These are phyloP conservation scores for Termitomyces bulborhizus DNA, from an alignment of 768 basidiomycete species.

Conservation along the genomic window DNA sequence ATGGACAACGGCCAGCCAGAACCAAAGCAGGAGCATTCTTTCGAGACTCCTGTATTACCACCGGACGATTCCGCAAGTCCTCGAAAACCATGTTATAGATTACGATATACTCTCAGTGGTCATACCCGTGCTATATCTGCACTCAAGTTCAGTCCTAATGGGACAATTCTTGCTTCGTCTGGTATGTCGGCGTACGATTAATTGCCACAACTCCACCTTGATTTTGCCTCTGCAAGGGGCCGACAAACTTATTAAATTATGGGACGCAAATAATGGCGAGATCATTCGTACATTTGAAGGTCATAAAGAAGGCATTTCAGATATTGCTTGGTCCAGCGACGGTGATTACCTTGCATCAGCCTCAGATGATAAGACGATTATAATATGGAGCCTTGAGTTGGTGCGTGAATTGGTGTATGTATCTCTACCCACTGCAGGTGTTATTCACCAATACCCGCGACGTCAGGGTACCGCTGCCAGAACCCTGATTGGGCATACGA, in stretches of 20 bases:
- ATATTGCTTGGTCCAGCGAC: conserved; percentile 85
- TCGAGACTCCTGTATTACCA: not conserved
- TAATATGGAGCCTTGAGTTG: conserved; percentile 75
- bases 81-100: conserved; percentile 44
- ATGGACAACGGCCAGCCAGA: conserved; percentile 4
- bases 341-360: conserved; percentile 83
- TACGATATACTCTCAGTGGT: conserved; percentile 65
- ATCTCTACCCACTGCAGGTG: conserved; percentile 5
- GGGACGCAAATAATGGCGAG: conserved; percentile 69
- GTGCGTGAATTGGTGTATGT: conserved; percentile 27
- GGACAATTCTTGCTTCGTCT: conserved; percentile 73
- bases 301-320: conserved; percentile 81
- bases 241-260: conserved; percentile 78
- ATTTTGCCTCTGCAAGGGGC: conserved; percentile 51
- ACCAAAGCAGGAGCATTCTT: not conserved
- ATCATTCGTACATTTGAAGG: conserved; percentile 69
- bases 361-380: conserved; percentile 87
- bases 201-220: conserved; percentile 15
- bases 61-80: not conserved
- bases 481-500: conserved; percentile 79
- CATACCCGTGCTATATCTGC: conserved; percentile 80
- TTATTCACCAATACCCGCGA: conserved; percentile 5
- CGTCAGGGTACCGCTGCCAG: conserved; percentile 53
- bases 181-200: conserved; percentile 43
- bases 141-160: conserved; percentile 86